phyloP scores from a whole-genome alignment of 306 rosid species.

The Sechiopsis laciniata region DNA sequence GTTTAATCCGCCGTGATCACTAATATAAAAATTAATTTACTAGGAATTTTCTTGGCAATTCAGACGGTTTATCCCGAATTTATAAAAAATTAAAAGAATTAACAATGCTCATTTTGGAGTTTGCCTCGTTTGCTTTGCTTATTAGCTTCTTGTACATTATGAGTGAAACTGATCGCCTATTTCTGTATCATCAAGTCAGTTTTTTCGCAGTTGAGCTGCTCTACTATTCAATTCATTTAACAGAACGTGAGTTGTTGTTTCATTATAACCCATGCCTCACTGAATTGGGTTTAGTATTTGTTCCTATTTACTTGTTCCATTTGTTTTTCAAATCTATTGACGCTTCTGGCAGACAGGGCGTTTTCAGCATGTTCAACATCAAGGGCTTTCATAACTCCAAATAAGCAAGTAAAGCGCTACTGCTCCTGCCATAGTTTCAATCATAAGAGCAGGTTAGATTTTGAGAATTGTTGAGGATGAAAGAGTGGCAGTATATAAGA shows the following conservation, averaged over 20 bases:
- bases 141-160: neutral
- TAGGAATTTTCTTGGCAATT: no score
- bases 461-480: no score
- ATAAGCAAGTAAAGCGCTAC: slow-evolving; percentile 34
- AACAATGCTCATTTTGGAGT: neutral
- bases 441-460: slow-evolving; percentile 48
- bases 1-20: no score
- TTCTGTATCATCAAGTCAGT: neutral
- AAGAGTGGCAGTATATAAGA: no score
- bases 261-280: neutral
- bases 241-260: neutral
- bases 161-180: neutral
- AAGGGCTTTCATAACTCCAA: slow-evolving; percentile 32
- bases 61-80: no score
- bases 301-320: slow-evolving; percentile 10
- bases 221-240: neutral
- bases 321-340: slow-evolving; percentile 15
- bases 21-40: no score
- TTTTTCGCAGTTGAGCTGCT: neutral
- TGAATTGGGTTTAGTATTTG: neutral
- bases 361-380: slow-evolving; percentile 34
- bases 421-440: slow-evolving; percentile 39
- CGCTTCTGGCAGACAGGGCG: slow-evolving; percentile 35
- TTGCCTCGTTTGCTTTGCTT: neutral
- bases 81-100: no score